A percentile compares a stretch with the other conserved stretches of the same genome.
Conservation (phyloP, 2,329 filamentous ascomycete species). For the Nannizziopsis barbatae region DNA sequence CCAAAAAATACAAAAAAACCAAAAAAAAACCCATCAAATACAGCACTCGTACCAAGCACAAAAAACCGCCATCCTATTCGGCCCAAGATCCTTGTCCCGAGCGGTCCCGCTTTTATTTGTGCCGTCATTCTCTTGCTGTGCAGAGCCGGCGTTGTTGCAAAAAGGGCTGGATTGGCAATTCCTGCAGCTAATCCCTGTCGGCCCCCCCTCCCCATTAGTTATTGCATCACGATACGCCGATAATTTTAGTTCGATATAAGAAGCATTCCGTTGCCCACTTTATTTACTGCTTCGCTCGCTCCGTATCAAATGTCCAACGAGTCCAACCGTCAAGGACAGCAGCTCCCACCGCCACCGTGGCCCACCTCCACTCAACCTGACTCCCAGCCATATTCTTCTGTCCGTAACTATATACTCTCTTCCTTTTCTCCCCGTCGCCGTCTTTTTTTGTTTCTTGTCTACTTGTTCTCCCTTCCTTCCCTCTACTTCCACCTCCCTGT, state of each 20-base stretch:
- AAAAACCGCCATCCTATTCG: slow-evolving; percentile 3
- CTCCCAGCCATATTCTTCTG: slow-evolving; percentile 26
- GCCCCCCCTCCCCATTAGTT: not conserved
- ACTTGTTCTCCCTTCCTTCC: not conserved
- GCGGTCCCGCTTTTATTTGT: slow-evolving; percentile 12
- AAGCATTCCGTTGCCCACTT: slow-evolving; percentile 8
- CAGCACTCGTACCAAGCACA: not conserved
- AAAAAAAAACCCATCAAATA: not conserved
- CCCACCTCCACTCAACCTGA: slow-evolving; percentile 28
- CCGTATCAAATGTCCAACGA: slow-evolving; percentile 34
- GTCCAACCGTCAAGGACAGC: slow-evolving; percentile 37
- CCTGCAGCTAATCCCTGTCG: slow-evolving; percentile 10
- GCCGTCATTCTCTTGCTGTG: slow-evolving; percentile 3
- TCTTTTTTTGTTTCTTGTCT: slow-evolving; percentile 7
- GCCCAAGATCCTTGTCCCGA: slow-evolving; percentile 11
- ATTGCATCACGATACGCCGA: slow-evolving; percentile 9
- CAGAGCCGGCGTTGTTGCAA: slow-evolving; percentile 1
- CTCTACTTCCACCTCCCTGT: not conserved
- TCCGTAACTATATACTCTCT: slow-evolving; percentile 15
- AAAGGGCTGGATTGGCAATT: slow-evolving; percentile 9
- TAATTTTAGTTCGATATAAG: slow-evolving; percentile 7
- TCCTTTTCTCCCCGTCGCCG: slow-evolving; percentile 2
- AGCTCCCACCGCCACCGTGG: slow-evolving; percentile 33
- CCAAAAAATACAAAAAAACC: not conserved
- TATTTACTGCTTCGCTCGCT: slow-evolving; percentile 13